A percentile compares a stretch with the other conserved stretches of the same genome.
Conservation (phyloP, 2,329 filamentous ascomycete genomes). For the Meredithiella fracta region DNA sequence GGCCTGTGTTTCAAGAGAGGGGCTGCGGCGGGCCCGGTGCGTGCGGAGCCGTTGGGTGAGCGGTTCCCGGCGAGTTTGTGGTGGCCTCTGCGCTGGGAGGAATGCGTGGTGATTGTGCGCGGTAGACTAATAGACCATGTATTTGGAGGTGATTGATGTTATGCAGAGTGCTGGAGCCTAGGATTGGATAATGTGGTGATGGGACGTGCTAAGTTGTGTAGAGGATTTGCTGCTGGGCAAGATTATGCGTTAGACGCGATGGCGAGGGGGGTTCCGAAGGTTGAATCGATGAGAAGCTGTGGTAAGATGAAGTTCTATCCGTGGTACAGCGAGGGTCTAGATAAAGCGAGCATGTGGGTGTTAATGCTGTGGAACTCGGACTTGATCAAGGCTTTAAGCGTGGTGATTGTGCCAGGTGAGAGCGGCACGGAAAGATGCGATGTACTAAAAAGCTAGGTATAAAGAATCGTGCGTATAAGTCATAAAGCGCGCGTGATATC, state of each 20-base stretch:
- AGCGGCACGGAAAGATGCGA: no score
- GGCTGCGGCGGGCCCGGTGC: neutral
- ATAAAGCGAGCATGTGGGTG: neutral
- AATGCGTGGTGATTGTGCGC: neutral
- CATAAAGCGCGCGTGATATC: no score
- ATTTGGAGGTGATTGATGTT: neutral
- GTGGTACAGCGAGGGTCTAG: neutral
- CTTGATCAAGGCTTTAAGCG: neutral
- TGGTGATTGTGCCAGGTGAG: neutral
- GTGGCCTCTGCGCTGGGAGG: neutral
- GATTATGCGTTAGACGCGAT: no score
- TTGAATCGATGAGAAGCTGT: no score
- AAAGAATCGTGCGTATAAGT: no score
- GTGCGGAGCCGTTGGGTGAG: neutral
- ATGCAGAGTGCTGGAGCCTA: neutral
- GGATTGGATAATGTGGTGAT: neutral
- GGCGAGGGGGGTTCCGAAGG: neutral
- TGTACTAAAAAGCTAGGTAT: no score
- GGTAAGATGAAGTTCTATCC: neutral
- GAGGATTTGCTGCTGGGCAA: neutral
- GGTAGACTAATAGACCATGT: neutral
- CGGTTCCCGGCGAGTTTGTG: neutral
- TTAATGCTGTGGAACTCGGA: neutral
- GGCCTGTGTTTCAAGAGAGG: neutral
- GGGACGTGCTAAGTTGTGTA: neutral